These are phyloP conservation scores for Amphicarpaea edgeworthii DNA, from an alignment of 306 rosid genomes.

Conservation along the genomic window DNA sequence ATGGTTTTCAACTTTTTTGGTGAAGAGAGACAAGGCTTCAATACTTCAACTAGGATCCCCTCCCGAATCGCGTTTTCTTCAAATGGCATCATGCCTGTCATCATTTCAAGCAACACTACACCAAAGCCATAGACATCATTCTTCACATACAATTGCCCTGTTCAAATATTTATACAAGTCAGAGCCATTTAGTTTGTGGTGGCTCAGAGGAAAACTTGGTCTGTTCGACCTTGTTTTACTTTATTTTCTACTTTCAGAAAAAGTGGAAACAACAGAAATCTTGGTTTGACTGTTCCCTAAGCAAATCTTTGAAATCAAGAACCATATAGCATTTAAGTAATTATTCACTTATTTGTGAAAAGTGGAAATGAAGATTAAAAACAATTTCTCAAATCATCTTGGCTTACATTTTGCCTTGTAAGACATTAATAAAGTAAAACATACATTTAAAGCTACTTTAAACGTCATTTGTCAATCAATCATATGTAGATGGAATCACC, in stretches of 20 bases:
- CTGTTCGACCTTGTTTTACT: background rate
- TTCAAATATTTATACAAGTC: slow-evolving; percentile 28
- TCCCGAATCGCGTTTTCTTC: too few relatives aligned
- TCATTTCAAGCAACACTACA: slow-evolving; percentile 76
- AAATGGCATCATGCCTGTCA: slow-evolving; percentile 73
- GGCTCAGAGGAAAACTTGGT: background rate
- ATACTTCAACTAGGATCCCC: slow-evolving; percentile 70
- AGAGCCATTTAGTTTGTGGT: slow-evolving; percentile 30
- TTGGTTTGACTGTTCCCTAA: background rate
- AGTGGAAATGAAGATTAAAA: background rate
- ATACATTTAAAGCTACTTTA: background rate
- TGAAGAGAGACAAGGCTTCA: slow-evolving; percentile 66
- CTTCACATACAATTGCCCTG: slow-evolving; percentile 62
- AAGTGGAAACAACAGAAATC: background rate
- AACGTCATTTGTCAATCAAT: too few relatives aligned
- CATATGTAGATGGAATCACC: slow-evolving; percentile 54
- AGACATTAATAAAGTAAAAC: slow-evolving; percentile 20
- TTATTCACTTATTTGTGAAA: background rate
- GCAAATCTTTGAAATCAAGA: background rate
- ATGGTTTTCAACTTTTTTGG: slow-evolving; percentile 61
- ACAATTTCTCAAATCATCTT: background rate
- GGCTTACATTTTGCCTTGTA: background rate
- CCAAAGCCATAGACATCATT: slow-evolving; percentile 95
- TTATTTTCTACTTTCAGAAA: background rate
- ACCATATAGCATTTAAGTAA: background rate